Percentiles rank a stretch among this genome's conserved stretches.
Evolutionary conservation across 805 yeast species (phyloP).

Genomic region (Yarrowia osloensis): DNA sequence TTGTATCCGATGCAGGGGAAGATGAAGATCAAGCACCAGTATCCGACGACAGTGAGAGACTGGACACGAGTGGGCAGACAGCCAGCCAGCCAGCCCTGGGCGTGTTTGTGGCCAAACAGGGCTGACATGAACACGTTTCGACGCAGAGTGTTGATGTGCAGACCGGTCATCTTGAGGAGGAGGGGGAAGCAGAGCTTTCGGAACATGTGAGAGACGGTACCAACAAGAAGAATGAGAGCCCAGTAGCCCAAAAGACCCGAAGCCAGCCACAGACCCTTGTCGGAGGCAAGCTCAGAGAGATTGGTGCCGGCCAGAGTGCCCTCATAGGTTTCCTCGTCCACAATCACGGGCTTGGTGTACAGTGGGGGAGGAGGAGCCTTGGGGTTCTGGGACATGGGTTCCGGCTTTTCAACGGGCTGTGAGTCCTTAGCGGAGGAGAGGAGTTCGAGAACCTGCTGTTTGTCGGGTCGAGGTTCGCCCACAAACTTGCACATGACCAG

Average conservation of each 20-base stretch:
- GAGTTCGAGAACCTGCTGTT: background rate
- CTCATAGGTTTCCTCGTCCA: background rate
- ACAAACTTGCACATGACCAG: conserved; percentile 18
- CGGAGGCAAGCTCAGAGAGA: background rate
- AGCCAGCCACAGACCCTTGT: conserved; percentile 34
- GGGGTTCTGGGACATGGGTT: background rate
- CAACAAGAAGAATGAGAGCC: conserved; percentile 38
- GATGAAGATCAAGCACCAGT: conserved; percentile 41
- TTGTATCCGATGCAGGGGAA: conserved; percentile 38
- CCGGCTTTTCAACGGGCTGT: background rate
- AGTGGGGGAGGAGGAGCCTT: background rate
- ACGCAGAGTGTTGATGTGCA: conserved; percentile 1
- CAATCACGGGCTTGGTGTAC: background rate
- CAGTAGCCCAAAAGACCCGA: conserved; percentile 40
- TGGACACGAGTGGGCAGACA: conserved; percentile 47
- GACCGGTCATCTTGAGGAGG: conserved; percentile 32
- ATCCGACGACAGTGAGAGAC: conserved; percentile 43
- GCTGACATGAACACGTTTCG: conserved; percentile 16
- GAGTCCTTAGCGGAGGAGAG: background rate
- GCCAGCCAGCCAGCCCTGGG: conserved; percentile 32
- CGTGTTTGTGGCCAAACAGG: conserved; percentile 14
- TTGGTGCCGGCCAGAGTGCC: background rate
- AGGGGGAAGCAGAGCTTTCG: conserved; percentile 9
- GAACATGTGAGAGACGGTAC: conserved; percentile 33
- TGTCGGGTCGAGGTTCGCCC: background rate